phyloP scores from a whole-genome alignment of 176 grass and related monocot species.

The Carex littledalei region DNA sequence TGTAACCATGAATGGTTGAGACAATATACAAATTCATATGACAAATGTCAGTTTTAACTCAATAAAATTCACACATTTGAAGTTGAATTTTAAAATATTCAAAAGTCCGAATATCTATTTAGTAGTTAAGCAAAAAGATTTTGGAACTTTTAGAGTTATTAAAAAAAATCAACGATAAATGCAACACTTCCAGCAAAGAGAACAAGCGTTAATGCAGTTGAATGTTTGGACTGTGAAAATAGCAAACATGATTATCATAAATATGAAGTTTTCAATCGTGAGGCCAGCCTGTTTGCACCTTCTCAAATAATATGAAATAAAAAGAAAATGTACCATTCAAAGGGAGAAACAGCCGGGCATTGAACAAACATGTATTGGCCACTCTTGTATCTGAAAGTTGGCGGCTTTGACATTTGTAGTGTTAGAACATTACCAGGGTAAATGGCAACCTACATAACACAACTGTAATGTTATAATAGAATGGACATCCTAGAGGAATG shows the following conservation, averaged over 20 bases:
- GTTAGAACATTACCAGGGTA: constrained; percentile 97
- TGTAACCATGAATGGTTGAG: not conserved
- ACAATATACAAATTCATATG: not conserved
- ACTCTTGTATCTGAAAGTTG: constrained; percentile 82
- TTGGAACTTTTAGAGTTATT: not conserved
- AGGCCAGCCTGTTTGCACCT: not conserved
- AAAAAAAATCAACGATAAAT: not conserved
- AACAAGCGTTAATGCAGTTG: constrained; percentile 12
- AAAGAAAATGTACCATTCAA: constrained; percentile 75
- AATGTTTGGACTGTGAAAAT: not conserved
- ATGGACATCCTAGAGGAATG: not conserved
- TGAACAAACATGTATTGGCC: constrained; percentile 99
- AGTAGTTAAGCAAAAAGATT: not conserved
- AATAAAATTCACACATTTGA: not conserved
- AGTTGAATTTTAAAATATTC: not conserved
- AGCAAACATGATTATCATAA: not conserved
- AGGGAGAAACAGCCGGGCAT: constrained; percentile 87
- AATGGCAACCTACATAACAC: constrained; percentile 67
- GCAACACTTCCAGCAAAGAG: not conserved
- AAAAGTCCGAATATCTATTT: not conserved
- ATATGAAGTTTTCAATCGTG: not conserved
- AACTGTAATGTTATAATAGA: constrained; percentile 11
- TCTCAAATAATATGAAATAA: not conserved
- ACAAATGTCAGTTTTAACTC: not conserved
- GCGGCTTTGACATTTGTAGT: constrained; percentile 89